Conservation (phyloP, 75 land plant genomes). For the Pinus taeda region DNA sequence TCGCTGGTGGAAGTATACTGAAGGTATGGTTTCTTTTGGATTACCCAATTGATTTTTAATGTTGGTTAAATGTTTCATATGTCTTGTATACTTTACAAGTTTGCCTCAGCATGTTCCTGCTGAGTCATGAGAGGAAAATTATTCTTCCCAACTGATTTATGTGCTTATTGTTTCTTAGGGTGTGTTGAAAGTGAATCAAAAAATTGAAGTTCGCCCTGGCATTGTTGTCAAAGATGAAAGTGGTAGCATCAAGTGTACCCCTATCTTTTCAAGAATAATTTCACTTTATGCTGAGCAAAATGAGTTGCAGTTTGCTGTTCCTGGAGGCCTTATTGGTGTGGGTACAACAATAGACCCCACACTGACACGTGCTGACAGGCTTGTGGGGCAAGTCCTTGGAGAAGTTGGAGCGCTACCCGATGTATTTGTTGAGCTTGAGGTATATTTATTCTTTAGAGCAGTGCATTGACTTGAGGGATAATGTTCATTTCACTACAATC, state of each 20-base stretch:
- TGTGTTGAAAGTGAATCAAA: constrained; percentile 86
- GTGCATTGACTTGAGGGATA: too few relatives aligned
- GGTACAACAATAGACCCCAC: constrained; percentile 99
- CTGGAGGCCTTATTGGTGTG: constrained; percentile 98
- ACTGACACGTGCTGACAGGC: constrained; percentile 92
- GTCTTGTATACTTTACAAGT: not conserved
- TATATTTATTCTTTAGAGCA: constrained; percentile 12
- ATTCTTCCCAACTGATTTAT: not conserved
- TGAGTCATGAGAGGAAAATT: not conserved
- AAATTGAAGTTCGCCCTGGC: constrained; percentile 95
- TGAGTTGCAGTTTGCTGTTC: constrained; percentile 97
- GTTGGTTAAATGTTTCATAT: not conserved
- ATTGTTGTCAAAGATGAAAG: constrained; percentile 89
- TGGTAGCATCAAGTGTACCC: constrained; percentile 93
- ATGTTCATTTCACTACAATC: not conserved
- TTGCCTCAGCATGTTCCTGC: not conserved
- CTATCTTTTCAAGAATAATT: constrained; percentile 90
- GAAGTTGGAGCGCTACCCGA: constrained; percentile 96
- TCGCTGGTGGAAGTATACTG: constrained; percentile 98
- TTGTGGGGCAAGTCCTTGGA: constrained; percentile 98
- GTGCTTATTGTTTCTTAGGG: constrained; percentile 52
- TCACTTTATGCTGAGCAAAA: constrained; percentile 97
- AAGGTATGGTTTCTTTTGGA: constrained; percentile 64
- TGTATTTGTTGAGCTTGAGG: constrained; percentile 98
- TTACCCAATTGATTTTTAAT: not conserved